phyloP scores from a whole-genome alignment of 495 filamentous ascomycete genomes.

The Penicillium cinerascens region DNA sequence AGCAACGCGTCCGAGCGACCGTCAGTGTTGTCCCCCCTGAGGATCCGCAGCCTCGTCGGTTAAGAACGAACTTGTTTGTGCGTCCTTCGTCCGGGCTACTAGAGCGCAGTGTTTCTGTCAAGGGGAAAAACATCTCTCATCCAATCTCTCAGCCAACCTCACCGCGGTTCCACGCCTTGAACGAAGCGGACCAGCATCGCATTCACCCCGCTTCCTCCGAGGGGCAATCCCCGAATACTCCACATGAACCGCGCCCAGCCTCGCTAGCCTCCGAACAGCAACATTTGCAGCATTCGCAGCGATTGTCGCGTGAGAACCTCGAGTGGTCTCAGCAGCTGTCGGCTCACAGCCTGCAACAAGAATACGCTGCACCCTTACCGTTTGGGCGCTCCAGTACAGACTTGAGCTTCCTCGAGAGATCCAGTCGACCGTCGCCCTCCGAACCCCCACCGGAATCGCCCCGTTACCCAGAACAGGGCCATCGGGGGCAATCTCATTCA shows the following conservation, averaged over 20 bases:
- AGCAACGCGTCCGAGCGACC: conserved; percentile 27
- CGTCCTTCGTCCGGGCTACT: conserved; percentile 21
- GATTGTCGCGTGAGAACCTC: conserved; percentile 4
- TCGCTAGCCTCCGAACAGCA: conserved; percentile 20
- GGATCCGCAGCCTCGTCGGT: conserved; percentile 17
- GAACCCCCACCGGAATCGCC: conserved; percentile 22
- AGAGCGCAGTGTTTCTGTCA: conserved; percentile 22
- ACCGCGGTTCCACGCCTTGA: conserved; percentile 16
- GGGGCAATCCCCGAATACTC: conserved; percentile 9
- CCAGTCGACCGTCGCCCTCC: conserved; percentile 46
- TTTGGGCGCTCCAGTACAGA: conserved; percentile 34
- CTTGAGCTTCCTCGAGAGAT: conserved; percentile 34
- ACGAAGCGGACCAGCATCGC: conserved; percentile 34
- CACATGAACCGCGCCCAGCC: conserved; percentile 12
- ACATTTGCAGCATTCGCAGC: conserved; percentile 5
- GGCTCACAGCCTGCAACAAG: conserved; percentile 6
- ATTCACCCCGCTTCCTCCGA: conserved; percentile 5
- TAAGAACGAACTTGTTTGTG: conserved; percentile 13
- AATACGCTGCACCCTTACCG: conserved; percentile 5
- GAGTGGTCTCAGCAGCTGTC: conserved; percentile 8
- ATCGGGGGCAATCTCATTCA: conserved; percentile 10
- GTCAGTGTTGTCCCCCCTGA: conserved; percentile 18
- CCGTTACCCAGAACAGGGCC: conserved; percentile 17
- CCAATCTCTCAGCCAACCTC: conserved; percentile 25
- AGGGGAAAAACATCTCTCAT: conserved; percentile 19